These are phyloP conservation scores for Sporobolus alterniflorus DNA, from an alignment of 202 grass and related monocot genomes.

Conservation along the genomic window DNA sequence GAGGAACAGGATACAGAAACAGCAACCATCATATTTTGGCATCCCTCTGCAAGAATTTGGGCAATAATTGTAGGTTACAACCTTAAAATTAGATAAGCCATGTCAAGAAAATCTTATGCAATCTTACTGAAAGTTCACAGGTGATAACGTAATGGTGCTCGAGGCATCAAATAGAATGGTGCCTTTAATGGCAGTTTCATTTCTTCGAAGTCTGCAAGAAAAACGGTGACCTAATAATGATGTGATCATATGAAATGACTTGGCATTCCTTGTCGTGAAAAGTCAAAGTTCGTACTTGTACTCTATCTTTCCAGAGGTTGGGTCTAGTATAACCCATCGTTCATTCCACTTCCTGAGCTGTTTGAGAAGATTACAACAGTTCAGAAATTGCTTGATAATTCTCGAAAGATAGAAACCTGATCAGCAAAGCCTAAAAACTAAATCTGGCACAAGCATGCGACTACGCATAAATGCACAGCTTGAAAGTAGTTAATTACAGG, in stretches of 20 bases:
- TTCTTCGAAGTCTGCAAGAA: conserved; percentile 73
- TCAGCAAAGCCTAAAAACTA: not conserved
- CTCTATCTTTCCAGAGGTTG: conserved; percentile 97
- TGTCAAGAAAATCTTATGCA: conserved; percentile 6
- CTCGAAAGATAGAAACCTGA: conserved; percentile 6
- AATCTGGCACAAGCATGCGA: not conserved
- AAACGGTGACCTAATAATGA: not conserved
- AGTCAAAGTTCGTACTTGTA: conserved; percentile 75
- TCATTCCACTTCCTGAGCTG: conserved; percentile 99
- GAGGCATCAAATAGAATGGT: conserved; percentile 85
- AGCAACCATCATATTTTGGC: conserved; percentile 96
- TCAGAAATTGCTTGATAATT: conserved; percentile 8
- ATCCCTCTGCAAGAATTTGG: conserved; percentile 70
- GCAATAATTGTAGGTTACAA: conserved; percentile 23
- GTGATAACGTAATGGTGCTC: conserved; percentile 96
- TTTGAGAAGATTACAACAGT: conserved; percentile 18
- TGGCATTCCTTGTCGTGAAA: conserved; percentile 21
- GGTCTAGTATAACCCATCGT: conserved; percentile 94
- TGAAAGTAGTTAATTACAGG: not conserved
- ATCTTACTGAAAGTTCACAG: conserved; percentile 99
- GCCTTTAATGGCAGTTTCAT: conserved; percentile 75
- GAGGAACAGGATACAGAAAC: conserved; percentile 87
- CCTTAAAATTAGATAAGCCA: not conserved
- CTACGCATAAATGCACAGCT: not conserved
- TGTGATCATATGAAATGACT: not conserved